Evolutionary conservation across 805 yeast genomes (phyloP), one percentile per base, ranked within the genome.

Genomic region (Candida pseudofarinosa): DNA sequence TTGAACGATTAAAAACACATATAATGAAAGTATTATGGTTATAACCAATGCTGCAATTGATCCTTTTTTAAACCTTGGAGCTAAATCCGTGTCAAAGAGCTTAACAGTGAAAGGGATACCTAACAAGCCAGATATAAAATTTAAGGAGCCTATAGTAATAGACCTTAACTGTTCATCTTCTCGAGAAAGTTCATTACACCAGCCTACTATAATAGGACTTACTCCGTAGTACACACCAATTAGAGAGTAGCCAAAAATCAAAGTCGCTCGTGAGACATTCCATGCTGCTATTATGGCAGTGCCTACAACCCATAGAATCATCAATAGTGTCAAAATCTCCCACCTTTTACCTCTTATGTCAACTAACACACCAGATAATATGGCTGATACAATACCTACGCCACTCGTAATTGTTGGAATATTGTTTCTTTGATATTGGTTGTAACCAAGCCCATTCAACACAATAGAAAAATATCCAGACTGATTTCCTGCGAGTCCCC

Each of bases 401-500:
- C 33, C 47, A 2, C 35, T 16, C 13, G 33, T 35, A 20, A 34
- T 28, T 15, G 47, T 19, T 4, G 47, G 44, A 6, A 40, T 36
- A 36, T 32, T 44, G 36, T 40, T 40, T 35, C 38, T 19, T 6
- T 44, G 35, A 14, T 35, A 33, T 10, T 26, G 30, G 26, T 33
- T 37, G 36, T 40, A 40, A 17, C 41, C 41, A 19, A 34, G 36
- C 3, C 14, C 33, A 31, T 44, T 14, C 23, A 41, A 18, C 2
- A 37, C 44, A 17, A 44, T 62, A 4, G 60, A 63, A 17, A 66
- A 56, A 54, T 75, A 74, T 7, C 74, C 59, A 3, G 71, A 66
- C 49, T 66, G 74, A 12, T 77, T 69, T 41, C 71, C 69, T 47
- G 71, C 73, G 42, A 71, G 73, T 47, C 79, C 80, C 15, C 77